Percentiles rank a stretch among this genome's conserved stretches.
These are phyloP conservation scores for Bisporella sp. DNA, from an alignment of 2,329 filamentous ascomycete species.

Conservation along the genomic window DNA sequence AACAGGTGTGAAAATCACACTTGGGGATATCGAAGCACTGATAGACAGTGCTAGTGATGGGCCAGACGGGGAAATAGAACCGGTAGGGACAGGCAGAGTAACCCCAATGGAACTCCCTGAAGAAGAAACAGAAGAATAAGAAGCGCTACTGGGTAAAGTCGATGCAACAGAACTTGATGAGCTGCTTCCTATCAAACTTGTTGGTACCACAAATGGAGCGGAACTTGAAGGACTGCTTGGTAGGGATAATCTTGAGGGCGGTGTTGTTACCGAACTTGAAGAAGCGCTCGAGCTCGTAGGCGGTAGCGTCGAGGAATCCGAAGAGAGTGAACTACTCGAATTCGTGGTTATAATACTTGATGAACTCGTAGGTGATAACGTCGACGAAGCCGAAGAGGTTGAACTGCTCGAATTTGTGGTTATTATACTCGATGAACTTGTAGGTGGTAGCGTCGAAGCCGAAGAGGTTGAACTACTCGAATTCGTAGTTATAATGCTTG, in stretches of 20 bases:
- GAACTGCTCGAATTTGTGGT: no score
- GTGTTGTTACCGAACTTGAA: background rate
- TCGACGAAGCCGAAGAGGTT: no score
- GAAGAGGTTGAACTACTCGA: no score
- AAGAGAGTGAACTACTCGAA: background rate
- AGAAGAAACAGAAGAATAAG: background rate
- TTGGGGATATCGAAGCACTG: background rate
- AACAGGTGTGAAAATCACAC: background rate
- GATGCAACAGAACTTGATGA: background rate
- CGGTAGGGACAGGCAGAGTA: background rate
- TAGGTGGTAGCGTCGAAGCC: no score
- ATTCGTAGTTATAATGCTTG: no score
- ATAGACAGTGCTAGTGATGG: background rate
- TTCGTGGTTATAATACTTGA: background rate
- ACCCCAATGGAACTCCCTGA: background rate
- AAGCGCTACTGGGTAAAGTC: background rate
- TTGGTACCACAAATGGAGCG: background rate
- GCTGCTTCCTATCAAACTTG: background rate
- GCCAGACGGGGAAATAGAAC: background rate
- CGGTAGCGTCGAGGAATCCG: background rate
- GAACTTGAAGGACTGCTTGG: conserved; percentile 1
- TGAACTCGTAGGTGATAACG: background rate
- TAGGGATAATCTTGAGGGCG: background rate
- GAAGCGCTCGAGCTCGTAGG: background rate
- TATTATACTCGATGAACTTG: no score